Base-by-base conservation (phyloP, 2,329 filamentous ascomycete genomes). In the Colletotrichum viniferum region DNA sequence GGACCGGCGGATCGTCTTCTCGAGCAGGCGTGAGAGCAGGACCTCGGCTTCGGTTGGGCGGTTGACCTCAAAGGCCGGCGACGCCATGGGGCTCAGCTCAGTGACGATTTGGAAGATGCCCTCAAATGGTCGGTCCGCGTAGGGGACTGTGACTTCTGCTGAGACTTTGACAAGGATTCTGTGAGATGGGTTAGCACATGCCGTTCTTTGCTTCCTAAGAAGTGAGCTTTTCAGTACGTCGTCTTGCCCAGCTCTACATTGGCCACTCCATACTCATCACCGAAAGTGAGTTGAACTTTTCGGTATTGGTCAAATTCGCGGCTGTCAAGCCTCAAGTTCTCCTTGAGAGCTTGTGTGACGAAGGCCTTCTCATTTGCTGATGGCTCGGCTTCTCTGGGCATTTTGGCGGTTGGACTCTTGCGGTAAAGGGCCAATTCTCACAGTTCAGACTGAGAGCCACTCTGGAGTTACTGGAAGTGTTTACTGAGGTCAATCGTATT, bases 311-410 rank as follows among this genome's bases (percentile, higher is more conserved):
- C 95, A 73, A 96, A 90, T 74, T 90, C 88, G 78, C 97, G 94
- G 79, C 94, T 94, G 85, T 99, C 97, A 74, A 98, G 87, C 28
- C 97, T 94, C 75, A 96, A 87, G 78, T 94, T 92, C 81, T 98
- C 92, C 79, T 93, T 89, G 13, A 99, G 90, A 60, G 96, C 96
- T 82, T 97, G 91, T 76, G 93, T 88, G 78, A 98, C 91, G 84
- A 99, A 99, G 12, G 92, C 92, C 83, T 92, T 95, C 88, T 98
- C 96, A 82, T 96, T 95, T 77, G 94, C 90, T 68, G 96, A 98
- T 71, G 96, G 95, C 80, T 97, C 95, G 76, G 93, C 92, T 93
- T 98, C 96, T 85, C 95, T 94, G 82, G 96, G 96, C 96, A 98
- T 98, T 78, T 78, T 89, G 78, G 72, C 55, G 72, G 71, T 71